These are phyloP conservation scores for Aeschynomene evenia DNA, from an alignment of 306 rosid genomes.

Conservation along the genomic window DNA sequence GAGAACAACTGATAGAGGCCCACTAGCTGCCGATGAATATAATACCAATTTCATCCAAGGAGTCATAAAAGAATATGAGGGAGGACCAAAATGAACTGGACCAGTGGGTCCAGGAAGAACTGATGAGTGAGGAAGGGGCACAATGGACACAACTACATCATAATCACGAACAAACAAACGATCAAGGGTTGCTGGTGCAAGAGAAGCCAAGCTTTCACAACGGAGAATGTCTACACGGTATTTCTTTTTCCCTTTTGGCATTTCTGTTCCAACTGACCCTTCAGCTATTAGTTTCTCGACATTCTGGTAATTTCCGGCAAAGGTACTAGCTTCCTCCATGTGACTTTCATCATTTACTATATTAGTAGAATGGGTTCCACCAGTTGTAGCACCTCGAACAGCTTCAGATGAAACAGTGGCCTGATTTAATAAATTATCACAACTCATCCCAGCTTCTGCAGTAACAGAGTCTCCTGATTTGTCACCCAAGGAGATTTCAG, in stretches of 20 bases:
- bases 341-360: constrained; percentile 39
- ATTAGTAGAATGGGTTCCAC: constrained; percentile 42
- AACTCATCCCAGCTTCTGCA: constrained; percentile 36
- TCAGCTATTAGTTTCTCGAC: constrained; percentile 50
- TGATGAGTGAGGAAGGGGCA: constrained; percentile 94
- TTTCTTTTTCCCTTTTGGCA: constrained; percentile 56
- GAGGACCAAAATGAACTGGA: constrained; percentile 92
- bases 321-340: constrained; percentile 37
- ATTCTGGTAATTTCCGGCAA: constrained; percentile 35
- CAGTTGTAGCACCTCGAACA: constrained; percentile 27
- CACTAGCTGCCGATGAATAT: constrained; percentile 69
- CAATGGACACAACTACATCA: constrained; percentile 85
- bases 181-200: constrained; percentile 82
- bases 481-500: constrained; percentile 46
- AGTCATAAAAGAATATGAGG: constrained; percentile 87
- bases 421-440: constrained; percentile 38
- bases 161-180: constrained; percentile 91
- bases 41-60: constrained; percentile 96
- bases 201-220: constrained; percentile 98
- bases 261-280: constrained; percentile 58
- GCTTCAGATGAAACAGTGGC: constrained; percentile 51
- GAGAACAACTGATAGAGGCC: constrained; percentile 90
- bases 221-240: constrained; percentile 93
- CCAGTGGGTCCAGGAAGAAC: constrained; percentile 88
- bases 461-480: constrained; percentile 34